Evolutionary conservation across 2,329 filamentous ascomycete species (phyloP), one percentile per base, ranked within the genome.

Genomic region (Daldinia sp.): DNA sequence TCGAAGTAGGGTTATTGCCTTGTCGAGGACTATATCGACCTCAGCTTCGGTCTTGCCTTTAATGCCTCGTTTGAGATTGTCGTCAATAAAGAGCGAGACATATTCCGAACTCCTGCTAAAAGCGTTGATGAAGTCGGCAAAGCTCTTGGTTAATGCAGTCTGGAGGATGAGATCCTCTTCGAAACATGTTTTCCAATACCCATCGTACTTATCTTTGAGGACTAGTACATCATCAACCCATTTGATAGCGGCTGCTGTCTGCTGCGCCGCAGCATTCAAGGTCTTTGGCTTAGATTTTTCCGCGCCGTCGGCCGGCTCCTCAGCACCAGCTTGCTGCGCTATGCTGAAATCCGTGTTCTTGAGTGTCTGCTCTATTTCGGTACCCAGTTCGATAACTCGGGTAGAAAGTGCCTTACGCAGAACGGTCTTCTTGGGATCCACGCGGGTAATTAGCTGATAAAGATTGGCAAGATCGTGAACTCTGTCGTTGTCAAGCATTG

Each of bases 31-130:
- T 6, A 82, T 80, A 74, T 98, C 95, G 13, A 98, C 88, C 77
- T 98, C 95, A 30, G 86, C 86, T 74, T 98, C 96, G 0, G 93
- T 95, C 83, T 97, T 97, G 69, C 94, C 94, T 77, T 94, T 94
- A 79, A 97, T 92, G 3, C 94, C 94, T 74, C 95, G 92, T 82
- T 97, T 97, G 75, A 99, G 88, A 76, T 94, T 97, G 75, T 98
- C 95, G 75, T 99, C 96, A 65, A 99, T 97, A 81, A 97, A 99
- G 0, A 99, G 86, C 0, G 96, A 99, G 5, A 98, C 91, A 77
- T 93, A 97, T 77, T 99, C 96, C 1, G 95, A 93, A 74, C 92
- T 92, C 69, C 94, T 90, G 13, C 84, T 80, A 77, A 97, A 98
- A n/a, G 89, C 82, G 78, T 98, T 98, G 84, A 99, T 97, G 75